Percentiles rank a stretch among this genome's conserved stretches.
Conservation (phyloP, 148 eudicot species). For the Rhododendron griersonianum region DNA sequence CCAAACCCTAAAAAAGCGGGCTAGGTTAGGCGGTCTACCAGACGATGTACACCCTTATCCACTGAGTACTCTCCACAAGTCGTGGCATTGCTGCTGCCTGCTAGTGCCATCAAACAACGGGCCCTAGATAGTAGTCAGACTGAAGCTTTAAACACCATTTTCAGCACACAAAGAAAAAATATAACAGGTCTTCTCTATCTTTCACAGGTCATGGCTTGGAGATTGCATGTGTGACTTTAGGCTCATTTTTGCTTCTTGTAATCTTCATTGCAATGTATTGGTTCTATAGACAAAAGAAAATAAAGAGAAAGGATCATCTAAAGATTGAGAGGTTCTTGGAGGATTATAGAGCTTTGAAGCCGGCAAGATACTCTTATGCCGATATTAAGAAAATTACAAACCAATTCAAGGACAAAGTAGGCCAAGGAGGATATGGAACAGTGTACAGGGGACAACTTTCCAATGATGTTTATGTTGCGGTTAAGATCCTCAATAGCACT, state of each 20-base stretch:
- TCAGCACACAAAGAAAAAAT: not conserved
- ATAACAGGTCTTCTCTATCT: not conserved
- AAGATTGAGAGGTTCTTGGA: slow-evolving; percentile 19
- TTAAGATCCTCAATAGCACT: slow-evolving; percentile 21
- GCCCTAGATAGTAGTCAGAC: no score
- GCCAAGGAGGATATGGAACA: slow-evolving; percentile 26
- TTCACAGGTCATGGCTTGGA: not conserved
- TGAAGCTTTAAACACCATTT: not conserved
- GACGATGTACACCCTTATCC: no score
- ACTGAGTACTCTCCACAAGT: no score
- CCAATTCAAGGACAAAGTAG: slow-evolving; percentile 10
- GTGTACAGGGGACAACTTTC: slow-evolving; percentile 30
- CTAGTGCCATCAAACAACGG: no score
- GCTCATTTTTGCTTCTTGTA: not conserved
- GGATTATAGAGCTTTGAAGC: slow-evolving; percentile 23
- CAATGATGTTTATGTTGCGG: slow-evolving; percentile 24
- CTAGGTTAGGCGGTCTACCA: no score
- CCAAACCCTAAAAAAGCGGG: no score
- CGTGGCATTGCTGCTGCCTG: no score
- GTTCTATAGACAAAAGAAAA: not conserved
- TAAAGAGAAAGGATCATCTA: not conserved
- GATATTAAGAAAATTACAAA: slow-evolving; percentile 19
- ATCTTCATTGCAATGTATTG: not conserved
- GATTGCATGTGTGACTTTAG: not conserved
- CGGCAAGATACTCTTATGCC: slow-evolving; percentile 18